phyloP scores from a whole-genome alignment of 768 basidiomycete genomes.

The Asterophora lycoperdoides region DNA sequence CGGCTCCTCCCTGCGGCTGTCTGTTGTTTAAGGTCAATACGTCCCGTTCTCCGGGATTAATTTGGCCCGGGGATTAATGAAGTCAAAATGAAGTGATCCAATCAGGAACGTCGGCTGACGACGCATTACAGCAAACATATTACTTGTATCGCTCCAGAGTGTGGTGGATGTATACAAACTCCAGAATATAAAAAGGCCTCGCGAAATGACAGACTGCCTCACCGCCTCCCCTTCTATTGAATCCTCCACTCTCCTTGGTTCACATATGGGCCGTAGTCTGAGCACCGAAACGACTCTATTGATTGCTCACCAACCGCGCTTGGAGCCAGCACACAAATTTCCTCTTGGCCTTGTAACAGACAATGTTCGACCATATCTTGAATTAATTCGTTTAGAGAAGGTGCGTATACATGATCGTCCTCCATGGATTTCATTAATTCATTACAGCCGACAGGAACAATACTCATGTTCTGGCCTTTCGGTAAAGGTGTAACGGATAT shows the following conservation, averaged over 20 bases:
- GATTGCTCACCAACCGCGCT: slow-evolving; percentile 17
- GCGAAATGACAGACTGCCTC: background rate
- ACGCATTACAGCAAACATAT: slow-evolving; percentile 2
- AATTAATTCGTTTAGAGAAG: slow-evolving; percentile 49
- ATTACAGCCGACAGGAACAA: slow-evolving; percentile 43
- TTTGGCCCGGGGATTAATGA: no score
- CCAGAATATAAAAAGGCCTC: slow-evolving; percentile 14
- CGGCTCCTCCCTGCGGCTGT: slow-evolving; percentile 1
- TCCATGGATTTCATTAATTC: background rate
- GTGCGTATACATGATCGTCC: slow-evolving; percentile 18
- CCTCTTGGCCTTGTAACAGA: slow-evolving; percentile 30
- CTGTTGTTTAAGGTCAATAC: slow-evolving; percentile 4
- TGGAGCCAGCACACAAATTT: slow-evolving; percentile 22
- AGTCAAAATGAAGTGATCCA: slow-evolving; percentile 3
- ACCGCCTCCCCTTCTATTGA: background rate
- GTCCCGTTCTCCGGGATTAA: slow-evolving; percentile 1
- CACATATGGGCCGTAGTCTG: slow-evolving; percentile 17
- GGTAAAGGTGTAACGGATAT: slow-evolving; percentile 25
- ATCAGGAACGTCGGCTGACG: slow-evolving; percentile 12
- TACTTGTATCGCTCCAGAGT: background rate
- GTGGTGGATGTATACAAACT: background rate
- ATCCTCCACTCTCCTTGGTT: background rate
- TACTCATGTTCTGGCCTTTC: slow-evolving; percentile 53
- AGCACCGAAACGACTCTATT: slow-evolving; percentile 22
- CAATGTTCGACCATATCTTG: slow-evolving; percentile 37